Base-by-base conservation (phyloP, 2,329 filamentous ascomycete species). In the Ophiostoma sp. region DNA sequence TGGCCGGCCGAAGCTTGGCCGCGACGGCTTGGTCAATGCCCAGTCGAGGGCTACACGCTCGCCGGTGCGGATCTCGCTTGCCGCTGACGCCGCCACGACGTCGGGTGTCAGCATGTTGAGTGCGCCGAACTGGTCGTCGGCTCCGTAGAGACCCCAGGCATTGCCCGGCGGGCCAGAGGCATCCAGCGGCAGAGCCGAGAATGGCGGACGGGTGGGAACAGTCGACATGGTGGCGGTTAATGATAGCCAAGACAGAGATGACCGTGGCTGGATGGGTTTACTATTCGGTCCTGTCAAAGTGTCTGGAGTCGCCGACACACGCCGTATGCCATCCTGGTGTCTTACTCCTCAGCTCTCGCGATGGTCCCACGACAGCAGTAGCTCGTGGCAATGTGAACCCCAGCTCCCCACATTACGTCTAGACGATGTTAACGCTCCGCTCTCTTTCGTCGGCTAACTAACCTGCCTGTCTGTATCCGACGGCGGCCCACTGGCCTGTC, bases 41-140 rank as follows among this genome's bases (percentile, higher is more conserved):
- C 67, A 68, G 23, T 66, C 67, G 48, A 87, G 79, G 4, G 82
- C 82, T 31, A 86, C 81, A 36, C 84, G 80, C n/a, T 79, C 78
- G 11, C 85, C 85, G 0, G 81, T 83, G 48, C 78, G 80, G 74
- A 87, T 86, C 73, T 77, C 2, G 79, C 77, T 77, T 2, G 79
- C 77, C 2, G 85, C 85, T 35, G 79, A 78, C 31, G 79, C 78
- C 6, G 81, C 80, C 6, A 87, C 83, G 1, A 83, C 77, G 1
- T 84, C 79, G 0, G 84, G 82, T 0, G 85, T 87, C 41, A 88
- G 79, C 7, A 84, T 80, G 1, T 79, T 80, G 15, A 83, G 78
- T 71, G 83, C 81, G n/a, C 84, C 85, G n/a, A 81, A 72, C 64
- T 86, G 83, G 68, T 82, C 79, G 75, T 84, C 82, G 33, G 20